Conservation (phyloP, 2,329 filamentous ascomycete species). For the Pseudocercospora fijiensis region DNA sequence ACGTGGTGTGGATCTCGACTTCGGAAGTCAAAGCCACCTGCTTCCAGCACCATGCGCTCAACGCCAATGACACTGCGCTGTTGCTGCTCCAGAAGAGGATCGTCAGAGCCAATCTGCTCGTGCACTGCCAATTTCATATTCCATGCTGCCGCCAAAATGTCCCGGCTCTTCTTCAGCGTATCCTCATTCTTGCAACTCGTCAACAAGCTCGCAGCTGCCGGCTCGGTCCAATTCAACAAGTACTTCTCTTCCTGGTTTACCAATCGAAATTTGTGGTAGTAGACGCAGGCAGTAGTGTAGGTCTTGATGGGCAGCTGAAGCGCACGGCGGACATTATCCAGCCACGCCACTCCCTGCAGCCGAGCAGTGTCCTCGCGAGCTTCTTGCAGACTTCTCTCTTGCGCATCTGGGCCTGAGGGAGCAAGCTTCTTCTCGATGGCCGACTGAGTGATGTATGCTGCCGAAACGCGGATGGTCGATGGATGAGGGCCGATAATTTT, state of each 20-base stretch:
- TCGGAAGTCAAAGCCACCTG: conserved; percentile 89
- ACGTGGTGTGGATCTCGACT: conserved; percentile 83
- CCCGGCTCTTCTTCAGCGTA: conserved; percentile 91
- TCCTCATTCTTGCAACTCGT: conserved; percentile 97
- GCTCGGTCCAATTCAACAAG: conserved; percentile 65
- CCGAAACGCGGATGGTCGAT: conserved; percentile 63
- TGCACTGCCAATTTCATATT: conserved; percentile 70
- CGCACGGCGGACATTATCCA: conserved; percentile 76
- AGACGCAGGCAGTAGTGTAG: conserved; percentile 85
- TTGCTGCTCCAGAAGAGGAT: conserved; percentile 76
- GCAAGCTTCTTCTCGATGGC: conserved; percentile 69
- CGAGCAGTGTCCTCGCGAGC: conserved; percentile 77
- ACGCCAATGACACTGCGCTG: conserved; percentile 83
- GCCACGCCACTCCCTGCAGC: conserved; percentile 82
- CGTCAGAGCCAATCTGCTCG: conserved; percentile 72
- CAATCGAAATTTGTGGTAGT: conserved; percentile 91
- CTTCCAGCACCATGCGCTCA: conserved; percentile 89
- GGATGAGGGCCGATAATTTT: conserved; percentile 55
- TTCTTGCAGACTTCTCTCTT: conserved; percentile 50
- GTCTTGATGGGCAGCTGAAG: conserved; percentile 87
- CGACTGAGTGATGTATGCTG: conserved; percentile 80
- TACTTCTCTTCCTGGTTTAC: conserved; percentile 83
- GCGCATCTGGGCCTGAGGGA: conserved; percentile 62
- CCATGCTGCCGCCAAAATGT: conserved; percentile 87
- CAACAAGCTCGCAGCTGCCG: conserved; percentile 82